A percentile compares a stretch with the other conserved stretches of the same genome.
phyloP scores from a whole-genome alignment of 2,329 filamentous ascomycete species.

The Ophiocordyceps sinensis region DNA sequence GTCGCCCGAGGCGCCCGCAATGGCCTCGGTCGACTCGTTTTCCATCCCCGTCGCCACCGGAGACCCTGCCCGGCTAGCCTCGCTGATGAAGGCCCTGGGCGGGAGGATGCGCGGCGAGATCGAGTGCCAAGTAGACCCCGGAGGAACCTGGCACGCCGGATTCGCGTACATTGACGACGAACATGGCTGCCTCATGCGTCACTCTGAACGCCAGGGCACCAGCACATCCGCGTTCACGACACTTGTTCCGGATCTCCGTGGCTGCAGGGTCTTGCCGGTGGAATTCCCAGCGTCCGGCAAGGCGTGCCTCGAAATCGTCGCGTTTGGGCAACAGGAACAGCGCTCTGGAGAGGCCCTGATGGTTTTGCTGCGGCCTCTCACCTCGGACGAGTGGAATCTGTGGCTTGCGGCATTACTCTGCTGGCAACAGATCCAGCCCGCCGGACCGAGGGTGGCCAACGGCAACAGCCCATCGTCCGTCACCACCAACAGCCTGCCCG shows the following conservation, averaged over 20 bases:
- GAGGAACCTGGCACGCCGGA: slow-evolving; percentile 53
- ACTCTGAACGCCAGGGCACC: slow-evolving; percentile 43
- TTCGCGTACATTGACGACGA: slow-evolving; percentile 68
- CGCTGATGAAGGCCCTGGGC: slow-evolving; percentile 63
- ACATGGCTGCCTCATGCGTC: slow-evolving; percentile 59
- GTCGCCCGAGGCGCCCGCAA: slow-evolving; percentile 38
- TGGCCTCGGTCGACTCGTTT: slow-evolving; percentile 45
- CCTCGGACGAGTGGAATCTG: slow-evolving; percentile 53
- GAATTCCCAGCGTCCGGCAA: slow-evolving; percentile 27
- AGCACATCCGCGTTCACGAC: slow-evolving; percentile 45
- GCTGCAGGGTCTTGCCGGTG: slow-evolving; percentile 53
- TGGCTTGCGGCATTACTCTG: slow-evolving; percentile 72
- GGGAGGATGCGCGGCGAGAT: slow-evolving; percentile 69
- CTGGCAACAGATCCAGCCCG: slow-evolving; percentile 62
- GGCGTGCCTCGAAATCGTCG: slow-evolving; percentile 39
- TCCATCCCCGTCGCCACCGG: slow-evolving; percentile 45
- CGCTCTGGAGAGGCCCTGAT: slow-evolving; percentile 23
- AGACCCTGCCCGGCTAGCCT: slow-evolving; percentile 57
- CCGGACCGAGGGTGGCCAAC: slow-evolving; percentile 37
- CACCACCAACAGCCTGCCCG: slow-evolving; percentile 17
- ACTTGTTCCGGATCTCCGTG: slow-evolving; percentile 59
- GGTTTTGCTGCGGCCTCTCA: slow-evolving; percentile 49
- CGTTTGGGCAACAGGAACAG: slow-evolving; percentile 35
- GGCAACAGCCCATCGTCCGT: slow-evolving; percentile 12
- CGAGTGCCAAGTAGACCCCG: slow-evolving; percentile 51